Base-by-base conservation (phyloP, 768 basidiomycete species). In the Kwoniella mangroviensis region DNA sequence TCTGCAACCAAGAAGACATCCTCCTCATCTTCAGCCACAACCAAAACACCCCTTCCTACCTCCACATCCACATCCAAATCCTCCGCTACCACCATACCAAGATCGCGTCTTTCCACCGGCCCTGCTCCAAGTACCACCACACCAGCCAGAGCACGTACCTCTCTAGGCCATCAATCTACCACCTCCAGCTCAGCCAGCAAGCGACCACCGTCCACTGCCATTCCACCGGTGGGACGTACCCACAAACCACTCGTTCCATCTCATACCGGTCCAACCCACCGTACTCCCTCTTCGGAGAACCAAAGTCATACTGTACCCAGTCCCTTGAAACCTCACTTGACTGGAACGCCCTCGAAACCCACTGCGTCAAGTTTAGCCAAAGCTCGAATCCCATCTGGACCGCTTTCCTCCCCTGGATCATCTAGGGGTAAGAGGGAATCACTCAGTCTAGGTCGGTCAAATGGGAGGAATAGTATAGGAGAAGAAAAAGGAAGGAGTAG, bases 311-410 rank as follows among this genome's bases (percentile, higher is more conserved):
- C 17, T 15, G 40, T 40, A 0, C 70, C 61, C 2, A 65, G 71
- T 42, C 75, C 78, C 7, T 72, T 79, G 13, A 68, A 70, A 61
- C 75, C 79, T 0, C 79, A 79, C 13, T 52, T 77, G n/a, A 79
- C 79, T 3, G 79, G 79, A 2, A 79, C 79, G 4, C 79, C 79
- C 0, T 72, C 68, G 1, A 77, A 77, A 61, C 78, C 75, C 17
- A 79, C 78, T 40, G 79, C 79, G 11, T 75, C 74, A 11, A 72
- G 63, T 17, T 59, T 79, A 7, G 79, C 79, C 6, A 79, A 79
- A 68, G 60, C 73, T n/a, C 67, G 75, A 21, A 67, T 68, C 6
- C 65, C 75, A n/a, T 19, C 26, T 55, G 58, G 56, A 28, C 26
- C 56, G 19, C 40, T 41, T 57, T 43, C 9, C 51, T 26, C 26